Evolutionary conservation across 2,329 filamentous ascomycete species (phyloP), one percentile per base, ranked within the genome.

Genomic region (Venturia carpophila): DNA sequence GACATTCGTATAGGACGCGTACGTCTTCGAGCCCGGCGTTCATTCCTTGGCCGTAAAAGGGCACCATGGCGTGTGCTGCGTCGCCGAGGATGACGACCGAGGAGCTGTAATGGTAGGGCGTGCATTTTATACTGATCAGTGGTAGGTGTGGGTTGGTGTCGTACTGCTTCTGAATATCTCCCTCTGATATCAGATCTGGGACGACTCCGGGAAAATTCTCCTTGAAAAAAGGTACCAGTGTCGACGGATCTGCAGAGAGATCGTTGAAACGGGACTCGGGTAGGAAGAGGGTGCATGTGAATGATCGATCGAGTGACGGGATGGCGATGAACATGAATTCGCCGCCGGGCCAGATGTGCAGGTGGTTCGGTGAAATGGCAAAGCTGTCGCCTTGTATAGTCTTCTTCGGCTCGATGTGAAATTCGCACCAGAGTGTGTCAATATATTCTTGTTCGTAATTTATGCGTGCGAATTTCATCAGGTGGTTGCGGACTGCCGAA

Each of bases 291-390:
- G 95, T 99, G 75, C 92, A 96, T 0, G 92, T 97, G 74, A 99
- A 99, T 2, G 91, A 90, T 65, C 91, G 92, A 73, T 97, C 92
- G 76, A 91, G 75, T n/a, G 81, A 82, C 0, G 94, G 93, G 55
- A 99, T 92, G 21, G 94, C 95, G 72, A 99, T 99, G 77, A 99
- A 99, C 95, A 99, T 97, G 71, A 94, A 93, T 52, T 92, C 87
- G 70, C 87, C 87, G 41, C 90, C 92, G 0, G 94, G 94, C 94
- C 94, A 99, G 73, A 99, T 99, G 76, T 99, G 94, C 1, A 99
- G 82, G 73, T 97, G 92, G 71, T 97, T 90, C 1, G 92, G 91
- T 0, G 91, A 94, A 69, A 97, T 94, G 60, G 82, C 82, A 73
- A 95, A 97, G 27, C 80, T 79, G 0, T 73, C 69, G 9, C 74